Percentiles rank a stretch among this genome's conserved stretches.
Conservation (phyloP, 2,329 filamentous ascomycete species). For the Aspergillus arachidicola region DNA sequence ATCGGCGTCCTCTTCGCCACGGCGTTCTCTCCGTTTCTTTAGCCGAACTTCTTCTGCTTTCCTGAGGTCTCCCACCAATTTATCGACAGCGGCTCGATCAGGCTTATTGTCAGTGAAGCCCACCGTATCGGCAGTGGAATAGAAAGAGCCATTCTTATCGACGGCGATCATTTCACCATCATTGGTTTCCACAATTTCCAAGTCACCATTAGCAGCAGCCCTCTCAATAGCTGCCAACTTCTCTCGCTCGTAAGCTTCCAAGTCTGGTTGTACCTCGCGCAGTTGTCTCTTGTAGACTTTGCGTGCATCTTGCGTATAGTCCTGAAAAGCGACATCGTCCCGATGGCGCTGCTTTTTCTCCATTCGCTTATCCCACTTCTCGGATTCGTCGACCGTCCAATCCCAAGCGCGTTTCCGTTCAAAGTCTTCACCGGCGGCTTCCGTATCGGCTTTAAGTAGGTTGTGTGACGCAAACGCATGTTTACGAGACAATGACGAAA, state of each 20-base stretch:
- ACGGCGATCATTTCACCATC: constrained; percentile 92
- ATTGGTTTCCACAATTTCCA: constrained; percentile 95
- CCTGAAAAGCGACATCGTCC: constrained; percentile 86
- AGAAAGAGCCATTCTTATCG: constrained; percentile 87
- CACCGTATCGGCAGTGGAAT: constrained; percentile 81
- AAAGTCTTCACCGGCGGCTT: constrained; percentile 85
- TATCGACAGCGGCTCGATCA: constrained; percentile 82
- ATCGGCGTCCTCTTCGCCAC: constrained; percentile 82
- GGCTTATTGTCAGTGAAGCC: constrained; percentile 84
- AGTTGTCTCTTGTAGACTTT: constrained; percentile 95
- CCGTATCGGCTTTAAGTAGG: constrained; percentile 86
- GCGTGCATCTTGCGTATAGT: constrained; percentile 82
- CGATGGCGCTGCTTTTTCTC: constrained; percentile 80
- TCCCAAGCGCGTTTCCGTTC: constrained; percentile 98
- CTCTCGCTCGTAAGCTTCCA: constrained; percentile 83
- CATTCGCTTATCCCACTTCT: constrained; percentile 88
- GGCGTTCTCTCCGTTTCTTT: constrained; percentile 82
- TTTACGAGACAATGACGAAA: constrained; percentile 79
- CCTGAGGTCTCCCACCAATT: constrained; percentile 80
- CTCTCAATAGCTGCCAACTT: constrained; percentile 83
- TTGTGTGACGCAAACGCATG: constrained; percentile 90
- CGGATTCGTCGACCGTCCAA: constrained; percentile 93
- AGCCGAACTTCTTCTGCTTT: constrained; percentile 85
- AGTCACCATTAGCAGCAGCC: constrained; percentile 78
- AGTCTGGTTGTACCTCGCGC: constrained; percentile 71